A percentile compares a stretch with the other conserved stretches of the same genome.
Evolutionary conservation across 129 eudicot species (phyloP).

Genomic region (Centella asiatica): DNA sequence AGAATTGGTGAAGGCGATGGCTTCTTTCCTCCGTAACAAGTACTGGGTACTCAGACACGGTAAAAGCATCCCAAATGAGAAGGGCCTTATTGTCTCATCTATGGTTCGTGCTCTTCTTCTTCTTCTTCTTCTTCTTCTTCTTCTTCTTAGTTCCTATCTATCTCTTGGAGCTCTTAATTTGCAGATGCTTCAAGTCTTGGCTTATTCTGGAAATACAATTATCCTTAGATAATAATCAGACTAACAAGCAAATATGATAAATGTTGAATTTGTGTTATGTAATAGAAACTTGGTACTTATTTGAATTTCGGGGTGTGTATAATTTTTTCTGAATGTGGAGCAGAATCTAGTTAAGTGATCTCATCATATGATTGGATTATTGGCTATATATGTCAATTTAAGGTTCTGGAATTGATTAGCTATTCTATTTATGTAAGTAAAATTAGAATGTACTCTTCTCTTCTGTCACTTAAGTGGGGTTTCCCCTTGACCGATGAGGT

Average conservation of each 20-base stretch:
- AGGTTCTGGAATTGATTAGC: too few species aligned
- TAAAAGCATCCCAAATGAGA: constrained; percentile 91
- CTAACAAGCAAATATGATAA: not conserved
- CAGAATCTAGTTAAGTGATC: too few species aligned
- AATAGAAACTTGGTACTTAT: not conserved
- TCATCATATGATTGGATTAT: too few species aligned
- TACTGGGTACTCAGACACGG: constrained; percentile 95
- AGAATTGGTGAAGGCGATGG: not conserved
- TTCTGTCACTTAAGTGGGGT: too few species aligned
- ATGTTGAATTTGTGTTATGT: not conserved
- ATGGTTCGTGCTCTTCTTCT: constrained; percentile 32
- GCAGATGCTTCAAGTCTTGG: too few species aligned
- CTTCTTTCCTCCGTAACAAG: constrained; percentile 42
- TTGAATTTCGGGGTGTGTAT: not conserved
- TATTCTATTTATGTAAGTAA: too few species aligned
- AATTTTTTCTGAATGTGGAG: too few species aligned
- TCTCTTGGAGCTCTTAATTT: not conserved
- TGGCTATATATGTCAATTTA: too few species aligned
- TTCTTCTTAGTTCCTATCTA: not conserved
- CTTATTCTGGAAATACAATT: too few species aligned
- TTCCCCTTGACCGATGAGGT: too few species aligned
- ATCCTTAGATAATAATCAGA: too few species aligned
- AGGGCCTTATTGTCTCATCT: constrained; percentile 77
- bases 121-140: not conserved
- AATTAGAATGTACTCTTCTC: too few species aligned